These are phyloP conservation scores for Pythium monospermum DNA, from an alignment of 352 stramenopile genomes.

Conservation along the genomic window DNA sequence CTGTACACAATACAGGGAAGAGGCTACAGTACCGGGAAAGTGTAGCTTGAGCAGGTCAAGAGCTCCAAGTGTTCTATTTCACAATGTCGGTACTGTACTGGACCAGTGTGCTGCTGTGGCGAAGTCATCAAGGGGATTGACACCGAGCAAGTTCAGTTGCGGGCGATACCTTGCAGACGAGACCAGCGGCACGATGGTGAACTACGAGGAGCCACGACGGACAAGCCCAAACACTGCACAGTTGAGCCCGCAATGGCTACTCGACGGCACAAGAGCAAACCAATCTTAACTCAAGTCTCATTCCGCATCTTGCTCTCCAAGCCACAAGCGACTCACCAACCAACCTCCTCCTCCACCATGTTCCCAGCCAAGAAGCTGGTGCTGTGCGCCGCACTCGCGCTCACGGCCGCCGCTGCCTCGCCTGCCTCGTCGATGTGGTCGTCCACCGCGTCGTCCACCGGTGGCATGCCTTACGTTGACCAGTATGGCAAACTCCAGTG, in stretches of 20 bases:
- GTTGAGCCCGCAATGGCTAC: neutral
- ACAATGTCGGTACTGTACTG: too few species aligned
- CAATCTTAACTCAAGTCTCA: neutral
- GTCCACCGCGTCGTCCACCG: neutral
- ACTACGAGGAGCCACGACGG: too few species aligned
- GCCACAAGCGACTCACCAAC: neutral
- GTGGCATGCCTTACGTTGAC: neutral
- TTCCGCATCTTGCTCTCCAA: slow-evolving; percentile 8
- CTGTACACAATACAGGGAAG: too few species aligned
- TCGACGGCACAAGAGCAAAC: neutral
- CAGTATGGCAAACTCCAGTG: neutral
- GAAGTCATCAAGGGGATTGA: too few species aligned
- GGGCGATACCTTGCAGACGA: too few species aligned
- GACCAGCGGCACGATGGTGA: too few species aligned
- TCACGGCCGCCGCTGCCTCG: neutral
- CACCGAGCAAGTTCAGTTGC: too few species aligned
- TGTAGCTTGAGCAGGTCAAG: too few species aligned
- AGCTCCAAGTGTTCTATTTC: too few species aligned
- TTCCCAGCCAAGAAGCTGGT: slow-evolving; percentile 1
- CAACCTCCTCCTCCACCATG: neutral
- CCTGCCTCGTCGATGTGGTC: neutral
- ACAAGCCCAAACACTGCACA: neutral
- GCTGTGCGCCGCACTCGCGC: slow-evolving; percentile 2
- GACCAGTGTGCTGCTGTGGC: too few species aligned
- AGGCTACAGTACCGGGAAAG: too few species aligned